A percentile compares a stretch with the other conserved stretches of the same genome.
phyloP scores from a whole-genome alignment of 2,329 filamentous ascomycete genomes.

The Beauveria asiatica region DNA sequence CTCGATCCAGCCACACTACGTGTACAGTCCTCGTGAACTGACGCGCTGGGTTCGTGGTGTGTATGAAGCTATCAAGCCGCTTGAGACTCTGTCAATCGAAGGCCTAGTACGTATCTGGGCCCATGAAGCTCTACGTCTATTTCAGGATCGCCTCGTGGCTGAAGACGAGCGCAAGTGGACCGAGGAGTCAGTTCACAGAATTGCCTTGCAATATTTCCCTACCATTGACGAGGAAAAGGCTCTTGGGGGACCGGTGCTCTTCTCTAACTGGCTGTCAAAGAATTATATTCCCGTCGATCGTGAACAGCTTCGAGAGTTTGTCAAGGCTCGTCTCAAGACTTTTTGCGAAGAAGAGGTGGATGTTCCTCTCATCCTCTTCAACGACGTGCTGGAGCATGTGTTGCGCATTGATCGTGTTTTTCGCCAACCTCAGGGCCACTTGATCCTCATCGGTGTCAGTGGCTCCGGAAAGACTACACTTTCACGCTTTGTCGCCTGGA shows the following conservation, averaged over 20 bases:
- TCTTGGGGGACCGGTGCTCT: conserved; percentile 86
- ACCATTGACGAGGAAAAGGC: conserved; percentile 88
- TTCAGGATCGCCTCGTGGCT: conserved; percentile 91
- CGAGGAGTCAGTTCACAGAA: conserved; percentile 73
- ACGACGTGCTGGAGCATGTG: conserved; percentile 96
- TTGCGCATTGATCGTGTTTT: conserved; percentile 98
- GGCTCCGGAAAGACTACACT: conserved; percentile 97
- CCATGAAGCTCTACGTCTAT: conserved; percentile 89
- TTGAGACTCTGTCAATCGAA: conserved; percentile 81
- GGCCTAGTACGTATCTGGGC: conserved; percentile 96
- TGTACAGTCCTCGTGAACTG: conserved; percentile 97
- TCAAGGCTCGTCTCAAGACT: conserved; percentile 91
- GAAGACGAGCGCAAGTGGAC: conserved; percentile 97
- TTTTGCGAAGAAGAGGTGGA: conserved; percentile 99
- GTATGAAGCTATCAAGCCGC: conserved; percentile 89
- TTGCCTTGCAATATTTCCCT: conserved; percentile 87
- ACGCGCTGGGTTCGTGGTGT: conserved; percentile 96
- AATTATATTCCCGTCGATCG: conserved; percentile 96
- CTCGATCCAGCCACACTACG: conserved; percentile 95
- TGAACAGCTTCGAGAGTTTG: conserved; percentile 90
- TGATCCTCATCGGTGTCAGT: conserved; percentile 97
- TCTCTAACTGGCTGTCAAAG: conserved; percentile 99
- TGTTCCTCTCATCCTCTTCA: conserved; percentile 97
- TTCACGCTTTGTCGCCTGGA: conserved; percentile 97
- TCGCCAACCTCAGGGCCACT: conserved; percentile 92